These are phyloP conservation scores for Sporothrix globosa DNA, from an alignment of 2,329 filamentous ascomycete genomes.

Conservation along the genomic window DNA sequence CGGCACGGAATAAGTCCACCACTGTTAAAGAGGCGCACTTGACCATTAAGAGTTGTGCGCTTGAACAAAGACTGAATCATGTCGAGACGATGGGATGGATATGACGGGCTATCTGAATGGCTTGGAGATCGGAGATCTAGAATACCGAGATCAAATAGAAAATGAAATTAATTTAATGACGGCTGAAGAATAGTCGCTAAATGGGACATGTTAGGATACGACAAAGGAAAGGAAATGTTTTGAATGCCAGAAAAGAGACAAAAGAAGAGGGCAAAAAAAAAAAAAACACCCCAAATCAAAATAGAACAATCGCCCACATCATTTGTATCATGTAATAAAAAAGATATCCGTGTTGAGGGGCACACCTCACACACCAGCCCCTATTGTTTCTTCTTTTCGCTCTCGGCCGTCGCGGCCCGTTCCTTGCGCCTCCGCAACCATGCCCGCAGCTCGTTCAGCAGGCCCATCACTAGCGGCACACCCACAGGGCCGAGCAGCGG, in stretches of 20 bases:
- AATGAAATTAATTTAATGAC: neutral
- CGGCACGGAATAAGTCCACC: slow-evolving; percentile 4
- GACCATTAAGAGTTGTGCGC: neutral
- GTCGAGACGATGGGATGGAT: too few species aligned
- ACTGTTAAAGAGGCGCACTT: neutral
- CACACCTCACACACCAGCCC: neutral
- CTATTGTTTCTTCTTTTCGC: slow-evolving; percentile 44
- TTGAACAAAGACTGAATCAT: too few species aligned
- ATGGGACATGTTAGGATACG: neutral
- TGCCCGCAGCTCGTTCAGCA: slow-evolving; percentile 77
- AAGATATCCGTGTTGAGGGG: neutral
- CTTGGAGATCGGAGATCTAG: too few species aligned
- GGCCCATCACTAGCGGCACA: slow-evolving; percentile 82
- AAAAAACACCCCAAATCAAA: neutral
- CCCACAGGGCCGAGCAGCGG: slow-evolving; percentile 88
- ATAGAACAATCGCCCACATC: neutral
- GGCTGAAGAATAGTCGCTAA: neutral
- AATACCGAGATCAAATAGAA: neutral
- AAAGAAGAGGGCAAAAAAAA: neutral
- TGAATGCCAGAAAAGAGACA: neutral
- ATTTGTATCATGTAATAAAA: slow-evolving; percentile 27
- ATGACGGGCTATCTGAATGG: too few species aligned
- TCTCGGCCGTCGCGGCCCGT: slow-evolving; percentile 44
- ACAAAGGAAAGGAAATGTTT: slow-evolving; percentile 8
- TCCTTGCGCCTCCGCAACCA: slow-evolving; percentile 56